Conservation (phyloP, 2,329 filamentous ascomycete species). For the Stenocarpella maydis region DNA sequence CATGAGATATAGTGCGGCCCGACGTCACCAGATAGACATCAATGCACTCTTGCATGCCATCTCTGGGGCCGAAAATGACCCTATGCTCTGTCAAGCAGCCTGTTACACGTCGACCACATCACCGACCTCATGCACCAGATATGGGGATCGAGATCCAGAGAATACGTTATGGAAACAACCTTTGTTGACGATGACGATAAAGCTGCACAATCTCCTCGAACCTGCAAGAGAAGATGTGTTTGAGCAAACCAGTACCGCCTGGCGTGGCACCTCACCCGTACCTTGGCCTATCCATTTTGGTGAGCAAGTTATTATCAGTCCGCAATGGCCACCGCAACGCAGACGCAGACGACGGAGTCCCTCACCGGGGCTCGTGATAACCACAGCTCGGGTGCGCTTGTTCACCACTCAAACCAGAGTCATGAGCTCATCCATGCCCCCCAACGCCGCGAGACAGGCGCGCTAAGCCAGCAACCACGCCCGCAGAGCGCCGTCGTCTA, state of each 20-base stretch:
- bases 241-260: background rate
- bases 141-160: conserved; percentile 5
- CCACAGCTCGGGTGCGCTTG: background rate
- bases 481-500: conserved; percentile 26
- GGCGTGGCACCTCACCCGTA: background rate
- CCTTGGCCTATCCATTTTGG: no score
- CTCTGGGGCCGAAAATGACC: background rate
- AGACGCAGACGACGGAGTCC: conserved; percentile 19
- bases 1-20: conserved; percentile 10
- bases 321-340: conserved; percentile 25
- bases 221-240: no score
- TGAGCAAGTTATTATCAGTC: background rate
- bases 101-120: conserved; percentile 2
- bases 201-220: background rate
- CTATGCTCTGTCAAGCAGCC: background rate
- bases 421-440: conserved; percentile 23
- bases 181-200: background rate
- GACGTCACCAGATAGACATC: conserved; percentile 1
- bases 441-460: background rate
- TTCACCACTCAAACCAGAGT: conserved; percentile 23
- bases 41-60: conserved; percentile 12
- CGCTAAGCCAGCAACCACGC: conserved; percentile 24
- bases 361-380: background rate
- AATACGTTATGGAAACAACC: background rate
- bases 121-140: conserved; percentile 4